Percentiles rank a stretch among this genome's conserved stretches.
Conservation (phyloP, 768 basidiomycete genomes). For the Boletus insuetus region DNA sequence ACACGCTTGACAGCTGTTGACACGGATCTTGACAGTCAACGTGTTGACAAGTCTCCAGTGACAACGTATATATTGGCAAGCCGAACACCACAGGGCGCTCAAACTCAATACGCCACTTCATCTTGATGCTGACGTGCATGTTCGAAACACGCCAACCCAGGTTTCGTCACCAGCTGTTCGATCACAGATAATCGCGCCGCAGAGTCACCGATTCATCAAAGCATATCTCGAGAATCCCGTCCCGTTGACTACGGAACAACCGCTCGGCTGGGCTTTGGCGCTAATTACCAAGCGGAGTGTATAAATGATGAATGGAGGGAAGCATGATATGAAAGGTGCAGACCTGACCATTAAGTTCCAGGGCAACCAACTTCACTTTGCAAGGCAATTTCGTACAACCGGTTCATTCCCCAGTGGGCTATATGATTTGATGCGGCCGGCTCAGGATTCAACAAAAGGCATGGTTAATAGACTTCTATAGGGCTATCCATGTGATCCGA, state of each 20-base stretch:
- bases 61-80: conserved; percentile 5
- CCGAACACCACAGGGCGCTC: conserved; percentile 2
- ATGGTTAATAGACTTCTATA: conserved; percentile 24
- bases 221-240: conserved; percentile 13
- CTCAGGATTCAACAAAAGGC: conserved; percentile 16
- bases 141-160: conserved; percentile 15
- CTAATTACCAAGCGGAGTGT: conserved; percentile 2
- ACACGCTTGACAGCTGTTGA: not conserved
- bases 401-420: conserved; percentile 22
- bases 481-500: conserved; percentile 26
- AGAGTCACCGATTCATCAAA: conserved; percentile 18
- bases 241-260: conserved; percentile 23
- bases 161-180: conserved; percentile 2
- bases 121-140: conserved; percentile 9
- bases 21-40: conserved; percentile 7
- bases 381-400: conserved; percentile 6
- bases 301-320: not conserved
- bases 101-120: conserved; percentile 19
- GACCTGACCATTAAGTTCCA: conserved; percentile 7
- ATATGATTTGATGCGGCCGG: conserved; percentile 22
- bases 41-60: conserved; percentile 2
- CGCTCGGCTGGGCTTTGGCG: not conserved
- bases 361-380: conserved; percentile 12
- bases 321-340: conserved; percentile 10
- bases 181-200: conserved; percentile 19